phyloP scores from a whole-genome alignment of 768 basidiomycete species.

The Lactifluus pinguis region DNA sequence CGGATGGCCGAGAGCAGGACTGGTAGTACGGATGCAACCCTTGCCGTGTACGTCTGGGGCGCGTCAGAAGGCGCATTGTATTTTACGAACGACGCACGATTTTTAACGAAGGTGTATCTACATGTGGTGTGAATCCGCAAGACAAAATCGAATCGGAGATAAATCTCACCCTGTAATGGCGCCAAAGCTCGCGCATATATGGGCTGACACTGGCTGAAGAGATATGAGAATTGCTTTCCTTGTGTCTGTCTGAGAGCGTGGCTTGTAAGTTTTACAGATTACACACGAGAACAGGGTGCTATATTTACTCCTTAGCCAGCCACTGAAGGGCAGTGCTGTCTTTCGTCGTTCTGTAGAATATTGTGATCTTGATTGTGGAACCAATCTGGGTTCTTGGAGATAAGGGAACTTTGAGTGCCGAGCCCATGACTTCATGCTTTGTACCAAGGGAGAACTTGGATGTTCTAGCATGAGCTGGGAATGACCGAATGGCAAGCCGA shows the following conservation, averaged over 20 bases:
- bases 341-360: constrained; percentile 38
- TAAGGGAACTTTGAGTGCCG: constrained; percentile 32
- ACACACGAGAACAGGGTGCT: background rate
- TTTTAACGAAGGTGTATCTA: constrained; percentile 85
- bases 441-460: constrained; percentile 25
- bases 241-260: constrained; percentile 58
- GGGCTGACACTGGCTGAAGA: constrained; percentile 92
- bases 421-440: constrained; percentile 33
- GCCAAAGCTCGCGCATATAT: constrained; percentile 77
- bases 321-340: constrained; percentile 43
- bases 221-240: constrained; percentile 73
- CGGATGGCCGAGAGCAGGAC: constrained; percentile 81
- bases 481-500: background rate
- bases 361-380: constrained; percentile 30
- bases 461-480: background rate
- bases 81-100: constrained; percentile 38
- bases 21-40: constrained; percentile 69
- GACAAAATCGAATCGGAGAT: background rate
- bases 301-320: constrained; percentile 36
- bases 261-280: background rate
- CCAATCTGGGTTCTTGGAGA: constrained; percentile 19
- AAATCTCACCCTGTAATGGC: constrained; percentile 65
- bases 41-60: constrained; percentile 71
- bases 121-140: background rate
- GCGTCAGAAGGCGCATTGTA: background rate